Conservation (phyloP, 1,284 basidiomycete genomes). For the Tetrapyrgos nigripes region DNA sequence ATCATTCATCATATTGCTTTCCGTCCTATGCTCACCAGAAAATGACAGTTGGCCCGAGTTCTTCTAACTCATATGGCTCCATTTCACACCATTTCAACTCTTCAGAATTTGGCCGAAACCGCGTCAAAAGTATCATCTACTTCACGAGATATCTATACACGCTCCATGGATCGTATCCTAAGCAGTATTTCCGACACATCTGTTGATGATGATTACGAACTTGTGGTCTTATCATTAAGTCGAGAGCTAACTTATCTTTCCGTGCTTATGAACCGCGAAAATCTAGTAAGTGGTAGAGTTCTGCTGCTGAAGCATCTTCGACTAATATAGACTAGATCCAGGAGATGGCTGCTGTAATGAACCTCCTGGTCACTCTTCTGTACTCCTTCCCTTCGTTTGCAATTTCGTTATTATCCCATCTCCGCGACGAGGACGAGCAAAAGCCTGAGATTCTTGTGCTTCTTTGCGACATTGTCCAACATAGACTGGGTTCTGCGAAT, state of each 20-base stretch:
- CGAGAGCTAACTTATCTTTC: constrained; percentile 45
- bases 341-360: constrained; percentile 56
- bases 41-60: constrained; percentile 58
- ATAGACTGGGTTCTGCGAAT: constrained; percentile 41
- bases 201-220: constrained; percentile 39
- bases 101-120: constrained; percentile 61
- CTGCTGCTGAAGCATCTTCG: not conserved
- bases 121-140: constrained; percentile 35
- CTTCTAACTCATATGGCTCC: constrained; percentile 60
- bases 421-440: constrained; percentile 25
- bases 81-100: constrained; percentile 47
- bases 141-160: constrained; percentile 43
- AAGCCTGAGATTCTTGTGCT: constrained; percentile 43
- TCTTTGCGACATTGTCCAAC: constrained; percentile 48
- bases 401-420: constrained; percentile 43
- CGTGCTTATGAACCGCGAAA: constrained; percentile 37
- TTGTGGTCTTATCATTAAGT: constrained; percentile 39
- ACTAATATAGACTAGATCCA: constrained; percentile 41
- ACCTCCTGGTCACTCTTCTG: constrained; percentile 53
- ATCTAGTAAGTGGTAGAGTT: constrained; percentile 45
- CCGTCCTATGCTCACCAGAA: not conserved
- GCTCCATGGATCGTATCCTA: constrained; percentile 51
- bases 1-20: not conserved
- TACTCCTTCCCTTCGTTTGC: constrained; percentile 58
- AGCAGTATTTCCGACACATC: constrained; percentile 52